phyloP scores from a whole-genome alignment of 2,329 filamentous ascomycete genomes.

The Aspergillus uvarum region DNA sequence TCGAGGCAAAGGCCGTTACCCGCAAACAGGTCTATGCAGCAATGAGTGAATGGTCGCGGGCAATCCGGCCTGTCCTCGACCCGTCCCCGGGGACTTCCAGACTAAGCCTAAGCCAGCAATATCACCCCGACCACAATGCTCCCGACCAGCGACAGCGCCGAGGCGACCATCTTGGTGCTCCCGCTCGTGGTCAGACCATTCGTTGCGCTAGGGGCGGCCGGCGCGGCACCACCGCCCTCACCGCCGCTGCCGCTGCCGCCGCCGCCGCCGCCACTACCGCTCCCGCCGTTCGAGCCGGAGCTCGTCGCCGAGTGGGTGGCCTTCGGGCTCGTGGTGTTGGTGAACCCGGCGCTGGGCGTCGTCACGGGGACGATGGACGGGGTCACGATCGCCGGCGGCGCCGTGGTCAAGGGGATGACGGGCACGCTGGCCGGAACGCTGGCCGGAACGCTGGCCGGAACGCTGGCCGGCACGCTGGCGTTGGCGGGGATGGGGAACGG shows the following conservation, averaged over 20 bases:
- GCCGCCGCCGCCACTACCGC: neutral
- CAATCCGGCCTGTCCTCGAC: too few relatives aligned
- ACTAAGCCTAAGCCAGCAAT: neutral
- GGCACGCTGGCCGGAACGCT: neutral
- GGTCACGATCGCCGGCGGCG: neutral
- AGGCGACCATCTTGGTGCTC: neutral
- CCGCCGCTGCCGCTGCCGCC: neutral
- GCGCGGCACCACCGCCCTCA: neutral
- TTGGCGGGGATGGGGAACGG: neutral
- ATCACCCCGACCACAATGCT: neutral
- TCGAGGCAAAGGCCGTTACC: too few relatives aligned
- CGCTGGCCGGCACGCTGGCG: neutral
- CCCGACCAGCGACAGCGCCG: neutral
- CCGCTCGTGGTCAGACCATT: neutral
- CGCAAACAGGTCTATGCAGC: too few relatives aligned
- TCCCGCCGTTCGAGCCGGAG: neutral
- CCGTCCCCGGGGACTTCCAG: too few relatives aligned
- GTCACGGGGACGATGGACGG: neutral
- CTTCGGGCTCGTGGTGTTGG: neutral
- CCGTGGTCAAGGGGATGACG: neutral
- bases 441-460: neutral
- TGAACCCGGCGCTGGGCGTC: neutral
- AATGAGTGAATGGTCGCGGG: too few relatives aligned
- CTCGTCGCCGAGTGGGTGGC: neutral
- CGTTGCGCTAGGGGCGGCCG: neutral